Base-by-base conservation (phyloP, 352 stramenopile genomes). In the Phytophthora sansomeana region DNA sequence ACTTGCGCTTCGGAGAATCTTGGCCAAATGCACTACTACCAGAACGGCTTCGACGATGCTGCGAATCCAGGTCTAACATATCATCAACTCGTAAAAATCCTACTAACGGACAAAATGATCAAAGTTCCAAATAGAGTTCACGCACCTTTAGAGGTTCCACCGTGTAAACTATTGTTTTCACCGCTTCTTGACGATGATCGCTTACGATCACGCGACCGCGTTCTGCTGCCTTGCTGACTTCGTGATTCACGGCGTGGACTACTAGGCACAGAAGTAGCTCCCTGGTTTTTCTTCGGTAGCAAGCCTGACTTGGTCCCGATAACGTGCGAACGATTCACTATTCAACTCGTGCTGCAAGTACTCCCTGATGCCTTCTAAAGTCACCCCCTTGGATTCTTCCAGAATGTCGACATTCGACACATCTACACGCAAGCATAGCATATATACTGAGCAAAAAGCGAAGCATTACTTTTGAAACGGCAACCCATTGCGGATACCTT, bases 331-430 rank as follows among this genome's bases (percentile, higher is more conserved):
- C 0, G 49, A 58, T 0, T 74, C 72, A 42, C 81, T 81, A 10
- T 69, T 81, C 17, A 90, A 36, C 57, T 90, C 83, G 1, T 52
- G 44, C 28, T 83, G 60, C 10, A 92, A 59, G 30, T 92, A 72
- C 6, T 58, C 39, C 7, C 83, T 43, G 50, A 92, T 89, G n/a
- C 67, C 64, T 10, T 89, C 74, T 42, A 74, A 39, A 11, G 72
- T 80, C 5, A 83, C 35, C 3, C 67, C 30, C 29, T 90, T 90
- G 3, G 80, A 88, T 5, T 75, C 67, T 33, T 89, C 61, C 11
- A 90, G 42, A 33, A 92, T 87, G 38, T 90, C 76, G 36, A 90
- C 59, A 26, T 60, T 72, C 11, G 64, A 73, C 30, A 92, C 74
- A 58, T 89, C 83, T 92, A 61, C 44, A 24, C 1, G n/a, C 29